Conservation (phyloP, 2,329 filamentous ascomycete species). For the Verticillium tricorpus region DNA sequence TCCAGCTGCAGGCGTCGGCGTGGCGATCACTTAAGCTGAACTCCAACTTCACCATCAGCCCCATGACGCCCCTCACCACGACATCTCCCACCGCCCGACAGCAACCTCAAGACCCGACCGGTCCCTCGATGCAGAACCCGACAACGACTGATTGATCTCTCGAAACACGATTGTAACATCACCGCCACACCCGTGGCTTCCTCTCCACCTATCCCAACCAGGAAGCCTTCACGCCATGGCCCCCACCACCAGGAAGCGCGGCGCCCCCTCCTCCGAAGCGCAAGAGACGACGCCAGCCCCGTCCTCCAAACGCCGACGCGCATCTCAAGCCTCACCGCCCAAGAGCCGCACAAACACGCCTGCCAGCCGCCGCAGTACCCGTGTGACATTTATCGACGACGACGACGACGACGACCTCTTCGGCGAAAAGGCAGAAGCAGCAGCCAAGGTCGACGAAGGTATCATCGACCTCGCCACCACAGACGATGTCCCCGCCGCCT, state of each 20-base stretch:
- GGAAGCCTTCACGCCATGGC: not conserved
- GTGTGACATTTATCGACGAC: not conserved
- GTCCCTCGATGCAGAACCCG: no score
- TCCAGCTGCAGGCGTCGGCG: not conserved
- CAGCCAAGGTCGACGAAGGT: constrained; percentile 22
- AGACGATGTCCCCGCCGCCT: constrained; percentile 34
- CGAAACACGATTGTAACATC: no score
- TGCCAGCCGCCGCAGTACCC: constrained; percentile 13
- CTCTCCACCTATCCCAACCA: not conserved
- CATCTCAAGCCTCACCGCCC: constrained; percentile 9
- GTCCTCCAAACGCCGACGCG: constrained; percentile 9
- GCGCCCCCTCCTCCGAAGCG: constrained; percentile 5
- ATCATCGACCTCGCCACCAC: constrained; percentile 37
- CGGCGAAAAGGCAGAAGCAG: constrained; percentile 15
- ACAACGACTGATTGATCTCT: no score
- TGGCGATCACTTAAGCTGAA: not conserved
- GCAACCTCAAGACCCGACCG: no score
- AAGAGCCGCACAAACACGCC: constrained; percentile 15
- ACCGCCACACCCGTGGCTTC: not conserved
- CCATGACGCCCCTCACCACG: not conserved
- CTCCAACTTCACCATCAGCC: not conserved
- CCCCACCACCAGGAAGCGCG: constrained; percentile 8
- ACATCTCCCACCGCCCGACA: no score
- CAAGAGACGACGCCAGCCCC: constrained; percentile 1
- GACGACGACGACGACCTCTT: constrained; percentile 22